A percentile compares a stretch with the other conserved stretches of the same genome.
phyloP scores from a whole-genome alignment of 2,329 filamentous ascomycete genomes.

The Xylaria sp. region DNA sequence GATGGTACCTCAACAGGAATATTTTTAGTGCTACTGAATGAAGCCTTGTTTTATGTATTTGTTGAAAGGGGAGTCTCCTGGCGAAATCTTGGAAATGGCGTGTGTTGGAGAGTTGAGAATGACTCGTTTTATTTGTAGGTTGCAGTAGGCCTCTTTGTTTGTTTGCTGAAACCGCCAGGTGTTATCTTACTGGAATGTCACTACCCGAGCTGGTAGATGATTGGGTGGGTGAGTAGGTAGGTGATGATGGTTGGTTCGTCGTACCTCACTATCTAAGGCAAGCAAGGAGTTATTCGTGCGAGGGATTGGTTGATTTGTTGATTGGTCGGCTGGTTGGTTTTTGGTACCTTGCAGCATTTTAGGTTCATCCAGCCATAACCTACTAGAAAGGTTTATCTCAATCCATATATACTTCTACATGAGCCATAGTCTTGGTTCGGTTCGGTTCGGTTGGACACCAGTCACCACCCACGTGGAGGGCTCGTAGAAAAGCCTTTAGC shows the following conservation, averaged over 20 bases:
- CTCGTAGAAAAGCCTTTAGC: not conserved
- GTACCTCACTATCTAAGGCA: not conserved
- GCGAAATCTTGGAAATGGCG: not conserved
- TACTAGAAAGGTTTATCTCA: not conserved
- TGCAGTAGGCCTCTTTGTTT: slow-evolving; percentile 20
- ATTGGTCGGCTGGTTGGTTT: not conserved
- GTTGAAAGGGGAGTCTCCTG: not conserved
- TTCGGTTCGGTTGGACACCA: not conserved
- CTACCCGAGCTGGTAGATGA: not conserved
- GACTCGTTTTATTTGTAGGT: not conserved
- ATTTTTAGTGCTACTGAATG: not conserved
- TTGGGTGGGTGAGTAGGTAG: not conserved
- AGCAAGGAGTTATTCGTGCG: not conserved
- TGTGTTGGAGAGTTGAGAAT: not conserved
- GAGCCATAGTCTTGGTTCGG: not conserved
- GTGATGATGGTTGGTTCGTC: not conserved
- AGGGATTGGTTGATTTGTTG: not conserved
- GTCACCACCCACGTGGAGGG: not conserved
- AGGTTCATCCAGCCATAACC: not conserved
- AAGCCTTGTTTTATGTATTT: not conserved
- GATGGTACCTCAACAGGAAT: not conserved
- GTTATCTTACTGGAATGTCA: not conserved
- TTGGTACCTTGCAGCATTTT: not conserved
- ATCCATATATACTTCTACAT: not conserved
- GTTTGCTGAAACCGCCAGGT: not conserved